phyloP scores from a whole-genome alignment of 2,329 filamentous ascomycete genomes.

The Curvularia hawaiiensis region DNA sequence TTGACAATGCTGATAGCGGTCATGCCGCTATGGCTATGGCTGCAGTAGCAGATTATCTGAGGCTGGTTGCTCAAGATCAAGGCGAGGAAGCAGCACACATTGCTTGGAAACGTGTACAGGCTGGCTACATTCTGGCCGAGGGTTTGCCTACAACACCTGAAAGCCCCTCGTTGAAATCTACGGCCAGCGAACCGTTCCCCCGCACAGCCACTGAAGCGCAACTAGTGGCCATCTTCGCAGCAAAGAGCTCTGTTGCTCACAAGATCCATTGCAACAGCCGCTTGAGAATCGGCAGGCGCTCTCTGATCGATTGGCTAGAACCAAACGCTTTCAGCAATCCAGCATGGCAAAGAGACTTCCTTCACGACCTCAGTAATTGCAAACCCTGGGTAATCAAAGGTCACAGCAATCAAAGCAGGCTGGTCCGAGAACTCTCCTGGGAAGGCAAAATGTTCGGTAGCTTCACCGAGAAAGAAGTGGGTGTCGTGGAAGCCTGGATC shows the following conservation, averaged over 20 bases:
- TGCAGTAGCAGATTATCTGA: slow-evolving; percentile 48
- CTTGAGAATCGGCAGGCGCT: slow-evolving; percentile 47
- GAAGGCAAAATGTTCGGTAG: slow-evolving; percentile 57
- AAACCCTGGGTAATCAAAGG: slow-evolving; percentile 53
- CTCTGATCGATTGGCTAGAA: slow-evolving; percentile 51
- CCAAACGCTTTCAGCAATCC: slow-evolving; percentile 36
- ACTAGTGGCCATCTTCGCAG: slow-evolving; percentile 41
- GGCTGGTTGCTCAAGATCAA: slow-evolving; percentile 29
- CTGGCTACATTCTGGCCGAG: slow-evolving; percentile 49
- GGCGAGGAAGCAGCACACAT: slow-evolving; percentile 38
- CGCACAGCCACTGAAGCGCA: slow-evolving; percentile 18
- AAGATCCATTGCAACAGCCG: slow-evolving; percentile 50
- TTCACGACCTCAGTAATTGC: slow-evolving; percentile 43
- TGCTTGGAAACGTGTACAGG: slow-evolving; percentile 52
- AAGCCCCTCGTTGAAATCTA: slow-evolving; percentile 20
- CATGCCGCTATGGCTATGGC: slow-evolving; percentile 56
- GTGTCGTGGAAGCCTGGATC: slow-evolving; percentile 50
- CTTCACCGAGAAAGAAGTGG: slow-evolving; percentile 53
- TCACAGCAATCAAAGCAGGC: slow-evolving; percentile 47
- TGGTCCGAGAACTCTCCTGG: slow-evolving; percentile 53
- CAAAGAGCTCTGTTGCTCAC: slow-evolving; percentile 48
- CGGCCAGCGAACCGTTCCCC: slow-evolving; percentile 13
- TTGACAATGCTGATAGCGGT: slow-evolving; percentile 57
- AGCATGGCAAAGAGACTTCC: slow-evolving; percentile 45
- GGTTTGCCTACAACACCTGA: slow-evolving; percentile 29